phyloP scores from a whole-genome alignment of 495 filamentous ascomycete genomes.

The Platismatia glauca region DNA sequence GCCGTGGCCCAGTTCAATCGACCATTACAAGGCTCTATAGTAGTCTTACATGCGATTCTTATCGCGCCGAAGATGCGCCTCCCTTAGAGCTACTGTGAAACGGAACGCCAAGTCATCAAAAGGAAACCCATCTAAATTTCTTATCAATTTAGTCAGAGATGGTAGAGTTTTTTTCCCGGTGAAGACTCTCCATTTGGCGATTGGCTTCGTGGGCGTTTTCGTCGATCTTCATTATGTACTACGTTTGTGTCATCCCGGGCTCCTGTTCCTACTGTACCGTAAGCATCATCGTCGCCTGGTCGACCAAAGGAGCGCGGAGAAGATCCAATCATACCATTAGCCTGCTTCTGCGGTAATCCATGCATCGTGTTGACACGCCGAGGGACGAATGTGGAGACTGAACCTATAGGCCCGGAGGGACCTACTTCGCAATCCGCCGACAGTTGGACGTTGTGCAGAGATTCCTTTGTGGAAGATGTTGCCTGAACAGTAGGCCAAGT shows the following conservation, averaged over 20 bases:
- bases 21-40: too few species aligned
- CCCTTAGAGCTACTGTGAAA: too few species aligned
- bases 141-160: background rate
- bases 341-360: background rate
- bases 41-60: too few species aligned
- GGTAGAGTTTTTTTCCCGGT: background rate
- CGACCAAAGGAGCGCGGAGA: too few species aligned
- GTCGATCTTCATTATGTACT: background rate
- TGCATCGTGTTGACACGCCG: background rate
- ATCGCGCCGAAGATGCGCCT: too few species aligned
- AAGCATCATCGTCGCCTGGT: background rate
- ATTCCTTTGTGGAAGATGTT: background rate
- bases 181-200: background rate
- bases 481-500: conserved; percentile 13
- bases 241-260: background rate
- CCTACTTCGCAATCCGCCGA: conserved; percentile 1
- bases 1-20: too few species aligned
- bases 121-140: background rate
- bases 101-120: too few species aligned
- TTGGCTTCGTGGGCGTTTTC: background rate
- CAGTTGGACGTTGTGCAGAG: background rate
- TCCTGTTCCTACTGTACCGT: background rate
- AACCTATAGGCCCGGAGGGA: too few species aligned
- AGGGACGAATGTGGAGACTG: background rate
- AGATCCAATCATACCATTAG: background rate